These are phyloP conservation scores for Trichophyton equinum DNA, from an alignment of 2,329 filamentous ascomycete genomes.

Conservation along the genomic window DNA sequence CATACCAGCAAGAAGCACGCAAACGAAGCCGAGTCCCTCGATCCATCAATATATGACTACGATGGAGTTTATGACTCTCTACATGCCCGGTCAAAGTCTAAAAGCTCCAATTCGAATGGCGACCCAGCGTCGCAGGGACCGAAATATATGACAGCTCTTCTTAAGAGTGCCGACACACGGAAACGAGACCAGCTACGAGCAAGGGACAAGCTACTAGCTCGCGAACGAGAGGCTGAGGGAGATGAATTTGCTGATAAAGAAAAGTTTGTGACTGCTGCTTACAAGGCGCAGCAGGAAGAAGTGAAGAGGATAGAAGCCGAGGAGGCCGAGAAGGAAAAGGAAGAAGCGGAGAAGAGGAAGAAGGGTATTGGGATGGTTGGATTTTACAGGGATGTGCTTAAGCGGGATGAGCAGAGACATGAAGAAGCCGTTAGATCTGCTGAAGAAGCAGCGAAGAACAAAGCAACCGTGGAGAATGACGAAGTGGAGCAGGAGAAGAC, in stretches of 20 bases:
- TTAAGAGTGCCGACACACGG: constrained; percentile 47
- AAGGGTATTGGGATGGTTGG: constrained; percentile 44
- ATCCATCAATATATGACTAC: constrained; percentile 39
- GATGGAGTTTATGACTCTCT: constrained; percentile 38
- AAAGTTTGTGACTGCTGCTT: constrained; percentile 53
- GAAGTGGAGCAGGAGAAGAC: constrained; percentile 29
- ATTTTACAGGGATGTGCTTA: constrained; percentile 49
- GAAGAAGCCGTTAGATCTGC: constrained; percentile 45
- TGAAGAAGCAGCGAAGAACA: constrained; percentile 29
- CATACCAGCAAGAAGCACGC: constrained; percentile 36
- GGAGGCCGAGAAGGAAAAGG: constrained; percentile 41
- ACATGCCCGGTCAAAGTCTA: constrained; percentile 28
- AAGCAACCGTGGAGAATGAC: constrained; percentile 23
- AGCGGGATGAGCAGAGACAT: constrained; percentile 45
- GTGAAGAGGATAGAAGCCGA: constrained; percentile 45
- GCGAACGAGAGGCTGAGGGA: constrained; percentile 52
- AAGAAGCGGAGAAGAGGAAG: constrained; percentile 40
- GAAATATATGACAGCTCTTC: constrained; percentile 49
- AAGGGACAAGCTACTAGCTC: constrained; percentile 47
- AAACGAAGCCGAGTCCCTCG: constrained; percentile 32
- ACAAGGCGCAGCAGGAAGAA: constrained; percentile 53
- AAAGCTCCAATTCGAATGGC: constrained; percentile 13
- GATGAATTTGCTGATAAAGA: constrained; percentile 56
- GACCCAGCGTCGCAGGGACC: constrained; percentile 27
- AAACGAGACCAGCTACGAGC: constrained; percentile 53